These are phyloP conservation scores for Komagataella mondaviorum DNA, from an alignment of 805 yeast species.

Conservation along the genomic window DNA sequence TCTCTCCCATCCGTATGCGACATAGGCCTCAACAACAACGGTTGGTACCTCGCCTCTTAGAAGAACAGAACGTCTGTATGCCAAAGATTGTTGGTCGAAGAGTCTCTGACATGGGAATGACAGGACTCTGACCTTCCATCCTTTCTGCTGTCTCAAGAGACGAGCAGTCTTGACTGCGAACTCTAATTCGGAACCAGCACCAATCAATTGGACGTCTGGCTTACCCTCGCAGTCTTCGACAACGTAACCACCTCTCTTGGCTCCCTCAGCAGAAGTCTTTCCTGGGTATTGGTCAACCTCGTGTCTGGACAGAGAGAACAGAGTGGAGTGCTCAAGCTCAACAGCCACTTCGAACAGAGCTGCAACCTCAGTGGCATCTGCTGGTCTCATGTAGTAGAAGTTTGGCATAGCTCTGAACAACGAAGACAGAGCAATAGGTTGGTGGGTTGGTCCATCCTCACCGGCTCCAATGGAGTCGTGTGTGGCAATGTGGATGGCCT, in stretches of 20 bases:
- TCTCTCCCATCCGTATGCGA: constrained; percentile 21
- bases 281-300: constrained; percentile 13
- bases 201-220: constrained; percentile 13
- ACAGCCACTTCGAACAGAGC: constrained; percentile 26
- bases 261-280: constrained; percentile 9
- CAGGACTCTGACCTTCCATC: constrained; percentile 13
- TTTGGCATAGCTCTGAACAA: constrained; percentile 40
- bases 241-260: constrained; percentile 16
- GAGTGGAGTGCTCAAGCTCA: constrained; percentile 10
- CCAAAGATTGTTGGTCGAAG: constrained; percentile 16
- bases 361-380: constrained; percentile 37
- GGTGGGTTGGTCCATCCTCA: constrained; percentile 47
- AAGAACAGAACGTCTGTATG: constrained; percentile 14
- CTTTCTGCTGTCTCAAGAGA: constrained; percentile 9
- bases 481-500: constrained; percentile 37
- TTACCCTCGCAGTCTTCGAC: constrained; percentile 9
- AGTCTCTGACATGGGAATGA: constrained; percentile 19
- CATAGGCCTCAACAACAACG: constrained; percentile 20
- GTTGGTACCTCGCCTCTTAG: constrained; percentile 13
- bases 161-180: constrained; percentile 17
- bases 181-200: constrained; percentile 17
- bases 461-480: constrained; percentile 46
- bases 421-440: constrained; percentile 37
- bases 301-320: constrained; percentile 17
- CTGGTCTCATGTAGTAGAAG: constrained; percentile 35